Evolutionary conservation across 1,284 basidiomycete species (phyloP), one percentile per base, ranked within the genome.

Genomic region (Quambalaria eucalypti): DNA sequence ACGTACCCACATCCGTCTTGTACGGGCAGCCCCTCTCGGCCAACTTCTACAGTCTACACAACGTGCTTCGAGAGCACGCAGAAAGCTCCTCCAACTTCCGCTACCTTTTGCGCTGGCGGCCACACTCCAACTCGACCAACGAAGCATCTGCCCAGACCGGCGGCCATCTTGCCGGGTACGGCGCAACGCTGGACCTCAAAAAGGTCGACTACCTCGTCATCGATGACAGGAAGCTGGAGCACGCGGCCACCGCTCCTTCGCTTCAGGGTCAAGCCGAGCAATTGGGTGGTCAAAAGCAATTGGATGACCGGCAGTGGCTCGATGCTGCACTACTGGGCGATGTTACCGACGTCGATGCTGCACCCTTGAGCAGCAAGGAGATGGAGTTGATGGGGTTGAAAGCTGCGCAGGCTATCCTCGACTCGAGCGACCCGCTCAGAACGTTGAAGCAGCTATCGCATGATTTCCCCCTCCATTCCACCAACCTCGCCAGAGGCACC

Each of bases 181-280:
- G 92, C 2, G 90, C 92, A 6, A 82, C 87, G 28, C 80, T 98
- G 54, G 90, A 95, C 66, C 78, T 98, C 65, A 98, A 98, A 80
- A 96, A 93, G 78, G 96, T 85, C 79, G 93, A 98, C 74, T 98
- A 98, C 72, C 82, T 97, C 14, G 90, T 88, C 2, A 80, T 97
- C 26, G 73, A 75, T 51, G 73, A 75, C 50, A 64, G 73, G 6
- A 64, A 66, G 53, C 57, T 62, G 12, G 36, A 49, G 28, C 39
- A 56, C 23, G 50, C 33, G 10, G 33, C 16, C 49, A 30, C n/a
- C 29, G 30, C 42, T 4, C 42, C 42, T 26, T 46, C 42, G 21
- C 25, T 46, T 14, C 12, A 6, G 14, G 42, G 21, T 12, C 2
- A 12, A 2, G 42, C n/a, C 5, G 14, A 36, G 19, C 16, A 50